Evolutionary conservation across 345 rosid genomes (phyloP).

Genomic region (Populus euphratica): DNA sequence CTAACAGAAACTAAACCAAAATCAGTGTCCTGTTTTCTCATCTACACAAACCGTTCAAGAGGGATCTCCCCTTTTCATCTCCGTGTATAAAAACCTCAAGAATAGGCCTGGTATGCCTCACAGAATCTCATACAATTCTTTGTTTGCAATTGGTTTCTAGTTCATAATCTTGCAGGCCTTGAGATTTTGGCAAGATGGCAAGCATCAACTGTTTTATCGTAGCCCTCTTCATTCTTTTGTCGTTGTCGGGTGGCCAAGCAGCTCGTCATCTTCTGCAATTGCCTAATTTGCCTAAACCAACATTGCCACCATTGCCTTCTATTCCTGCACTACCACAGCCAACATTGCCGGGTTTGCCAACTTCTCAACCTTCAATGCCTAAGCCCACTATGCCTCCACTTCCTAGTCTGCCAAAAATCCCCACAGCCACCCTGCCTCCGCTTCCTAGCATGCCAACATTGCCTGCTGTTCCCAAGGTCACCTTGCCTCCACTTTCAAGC

Average conservation of each 20-base stretch:
- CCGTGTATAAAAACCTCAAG: not conserved
- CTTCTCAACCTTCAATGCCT: constrained; percentile 15
- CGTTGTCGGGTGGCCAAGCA: constrained; percentile 16
- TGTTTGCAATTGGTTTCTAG: not conserved
- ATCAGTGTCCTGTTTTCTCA: not conserved
- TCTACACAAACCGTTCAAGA: not conserved
- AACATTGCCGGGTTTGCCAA: constrained; percentile 16
- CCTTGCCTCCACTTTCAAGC: constrained; percentile 23
- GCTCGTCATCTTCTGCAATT: constrained; percentile 29
- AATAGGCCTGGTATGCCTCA: not conserved
- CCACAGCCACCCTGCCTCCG: constrained; percentile 1
- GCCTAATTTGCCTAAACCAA: constrained; percentile 6
- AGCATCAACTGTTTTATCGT: not conserved
- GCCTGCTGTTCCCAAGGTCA: constrained; percentile 9
- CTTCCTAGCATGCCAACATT: constrained; percentile 16
- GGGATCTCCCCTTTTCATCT: not conserved
- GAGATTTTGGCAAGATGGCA: not conserved
- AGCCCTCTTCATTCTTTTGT: constrained; percentile 11
- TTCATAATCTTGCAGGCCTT: not conserved
- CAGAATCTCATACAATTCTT: not conserved
- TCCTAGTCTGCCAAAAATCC: not conserved
- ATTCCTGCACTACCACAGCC: constrained; percentile 17
- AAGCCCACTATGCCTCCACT: constrained; percentile 6
- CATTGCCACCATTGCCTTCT: constrained; percentile 23
- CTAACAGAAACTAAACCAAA: not conserved